Base-by-base conservation (phyloP, 1,284 basidiomycete species). In the Pseudozyma tsukubaensis region DNA sequence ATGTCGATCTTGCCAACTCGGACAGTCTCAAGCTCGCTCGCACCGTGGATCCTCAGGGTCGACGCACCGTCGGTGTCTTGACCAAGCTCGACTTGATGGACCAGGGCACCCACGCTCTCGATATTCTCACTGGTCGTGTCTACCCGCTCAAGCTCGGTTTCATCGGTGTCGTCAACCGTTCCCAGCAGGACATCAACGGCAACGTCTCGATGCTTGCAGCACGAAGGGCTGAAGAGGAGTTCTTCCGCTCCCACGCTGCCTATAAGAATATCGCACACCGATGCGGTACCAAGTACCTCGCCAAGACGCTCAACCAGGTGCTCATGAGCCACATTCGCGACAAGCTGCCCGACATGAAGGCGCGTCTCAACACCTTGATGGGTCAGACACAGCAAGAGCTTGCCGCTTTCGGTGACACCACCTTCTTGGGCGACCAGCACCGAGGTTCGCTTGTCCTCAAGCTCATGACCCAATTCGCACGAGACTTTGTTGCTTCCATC, bases 331-430 rank as follows among this genome's bases (percentile, higher is more conserved):
- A 99, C 85, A 99, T 99, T 77, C 90, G 97, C 59, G 97, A 99
- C 83, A 98, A 99, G 86, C 88, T 99, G 42, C 97, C 97, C 0
- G 97, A 99, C 85, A 99, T 99, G 97, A 99, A 99, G 86, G 97
- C 97, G 13, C 89, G 95, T 18, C 87, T 99, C 72, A 99, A 99
- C 85, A 99, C 97, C 8, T 87, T 99, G 14, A 99, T 99, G 94
- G 94, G 95, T 12, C 97, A 99, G 86, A 94, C 97, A 5, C 95
- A 98, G 85, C 97, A 99, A 86, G 97, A 99, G 85, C 89, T 99
- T 49, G 94, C 94, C 85, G 91, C 94, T 6, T 98, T 97, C 82
- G 97, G 97, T 32, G 97, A 98, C 84, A 89, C 93, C 19, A 93
- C 94, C 1, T 90, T 95, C 83, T 92, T 94, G 76, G 96, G 94